These are phyloP conservation scores for Rhamnella rubrinervis DNA, from an alignment of 331 rosid genomes.

Conservation along the genomic window DNA sequence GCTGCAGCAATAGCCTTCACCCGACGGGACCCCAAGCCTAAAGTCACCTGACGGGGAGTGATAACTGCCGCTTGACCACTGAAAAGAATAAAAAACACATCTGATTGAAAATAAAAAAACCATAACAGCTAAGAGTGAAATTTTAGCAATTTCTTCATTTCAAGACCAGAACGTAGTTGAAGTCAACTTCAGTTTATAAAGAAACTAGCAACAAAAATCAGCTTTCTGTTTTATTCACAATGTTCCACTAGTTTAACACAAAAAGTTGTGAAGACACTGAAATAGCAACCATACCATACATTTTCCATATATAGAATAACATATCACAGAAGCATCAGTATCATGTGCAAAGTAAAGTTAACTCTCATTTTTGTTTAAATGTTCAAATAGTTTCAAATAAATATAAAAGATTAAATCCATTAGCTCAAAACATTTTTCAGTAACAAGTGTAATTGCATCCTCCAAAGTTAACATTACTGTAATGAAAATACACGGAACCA, in stretches of 20 bases:
- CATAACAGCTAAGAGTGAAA: not conserved
- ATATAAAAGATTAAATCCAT: not conserved
- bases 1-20: constrained; percentile 93
- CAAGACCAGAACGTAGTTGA: no score
- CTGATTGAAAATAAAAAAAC: constrained; percentile 25
- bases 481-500: not conserved
- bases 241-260: no score
- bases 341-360: not conserved
- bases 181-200: not conserved
- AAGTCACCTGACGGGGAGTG: constrained; percentile 91
- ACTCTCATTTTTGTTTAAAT: not conserved
- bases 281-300: no score
- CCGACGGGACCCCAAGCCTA: constrained; percentile 80
- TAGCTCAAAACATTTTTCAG: not conserved
- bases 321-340: no score
- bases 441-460: not conserved
- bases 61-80: constrained; percentile 99
- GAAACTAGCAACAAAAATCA: no score
- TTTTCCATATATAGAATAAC: no score
- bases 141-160: not conserved
- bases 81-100: constrained; percentile 40
- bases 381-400: not conserved
- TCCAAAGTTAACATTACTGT: no score
- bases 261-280: no score
- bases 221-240: no score